Percentiles rank a stretch among this genome's conserved stretches.
Conservation (phyloP, 495 filamentous ascomycete species). For the Emericellopsis terricola region DNA sequence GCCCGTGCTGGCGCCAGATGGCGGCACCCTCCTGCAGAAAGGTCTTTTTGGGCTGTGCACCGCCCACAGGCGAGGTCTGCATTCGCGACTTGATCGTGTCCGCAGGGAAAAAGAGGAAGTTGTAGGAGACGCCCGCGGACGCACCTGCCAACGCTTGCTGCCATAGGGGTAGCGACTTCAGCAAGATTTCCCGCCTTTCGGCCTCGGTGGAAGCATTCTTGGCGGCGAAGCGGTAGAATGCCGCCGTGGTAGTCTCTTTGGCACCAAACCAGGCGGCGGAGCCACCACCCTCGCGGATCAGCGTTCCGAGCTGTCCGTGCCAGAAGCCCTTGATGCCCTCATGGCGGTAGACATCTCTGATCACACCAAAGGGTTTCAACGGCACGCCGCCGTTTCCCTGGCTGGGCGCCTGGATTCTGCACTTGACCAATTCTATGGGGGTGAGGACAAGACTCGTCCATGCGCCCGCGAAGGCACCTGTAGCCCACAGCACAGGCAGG, state of each 20-base stretch:
- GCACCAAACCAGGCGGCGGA: conserved; percentile 89
- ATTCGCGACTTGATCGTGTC: conserved; percentile 94
- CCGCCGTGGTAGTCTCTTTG: conserved; percentile 60
- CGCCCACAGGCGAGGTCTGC: conserved; percentile 65
- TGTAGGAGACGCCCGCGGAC: conserved; percentile 82
- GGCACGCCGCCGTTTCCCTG: conserved; percentile 11
- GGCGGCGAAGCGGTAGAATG: conserved; percentile 36
- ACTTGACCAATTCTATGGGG: conserved; percentile 94
- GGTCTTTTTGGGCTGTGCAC: conserved; percentile 24
- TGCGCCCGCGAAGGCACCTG: conserved; percentile 73
- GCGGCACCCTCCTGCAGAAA: conserved; percentile 52
- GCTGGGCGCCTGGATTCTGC: conserved; percentile 77
- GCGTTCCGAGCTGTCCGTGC: conserved; percentile 83
- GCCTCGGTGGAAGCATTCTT: conserved; percentile 9
- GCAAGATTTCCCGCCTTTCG: conserved; percentile 12
- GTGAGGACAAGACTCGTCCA: conserved; percentile 83
- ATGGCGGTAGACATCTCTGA: conserved; percentile 58
- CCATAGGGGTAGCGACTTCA: conserved; percentile 38
- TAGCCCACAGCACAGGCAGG: conserved; percentile 50
- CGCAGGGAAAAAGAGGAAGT: conserved; percentile 91
- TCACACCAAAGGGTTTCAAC: conserved; percentile 32
- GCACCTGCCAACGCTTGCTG: conserved; percentile 81
- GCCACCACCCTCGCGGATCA: conserved; percentile 87
- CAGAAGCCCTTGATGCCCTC: conserved; percentile 79
- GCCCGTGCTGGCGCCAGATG: conserved; percentile 64